phyloP scores from a whole-genome alignment of 768 basidiomycete genomes.

The Suillus occidentalis region DNA sequence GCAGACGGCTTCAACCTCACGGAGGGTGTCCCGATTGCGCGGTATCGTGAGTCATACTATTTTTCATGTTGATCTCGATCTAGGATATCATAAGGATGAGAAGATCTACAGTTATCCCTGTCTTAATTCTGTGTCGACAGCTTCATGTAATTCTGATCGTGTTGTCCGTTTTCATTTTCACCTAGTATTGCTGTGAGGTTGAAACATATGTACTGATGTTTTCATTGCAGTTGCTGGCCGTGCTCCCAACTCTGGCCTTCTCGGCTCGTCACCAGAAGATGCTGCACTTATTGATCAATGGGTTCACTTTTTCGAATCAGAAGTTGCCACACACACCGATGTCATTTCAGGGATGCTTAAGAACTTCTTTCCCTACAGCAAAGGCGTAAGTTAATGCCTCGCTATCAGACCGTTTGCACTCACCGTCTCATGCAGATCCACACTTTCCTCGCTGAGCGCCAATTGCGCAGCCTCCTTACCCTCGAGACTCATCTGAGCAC shows the following conservation, averaged over 20 bases:
- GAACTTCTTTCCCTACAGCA: constrained; percentile 72
- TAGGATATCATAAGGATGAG: constrained; percentile 24
- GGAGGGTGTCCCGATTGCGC: constrained; percentile 80
- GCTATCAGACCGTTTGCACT: constrained; percentile 1
- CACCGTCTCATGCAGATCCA: constrained; percentile 49
- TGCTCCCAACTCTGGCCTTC: constrained; percentile 75
- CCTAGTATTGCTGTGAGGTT: neutral
- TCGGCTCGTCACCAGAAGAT: constrained; percentile 65
- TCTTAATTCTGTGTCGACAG: constrained; percentile 66
- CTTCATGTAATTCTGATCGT: constrained; percentile 16
- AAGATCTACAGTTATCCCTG: constrained; percentile 68
- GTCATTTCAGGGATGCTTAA: constrained; percentile 44
- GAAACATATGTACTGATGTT: constrained; percentile 13
- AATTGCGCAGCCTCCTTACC: constrained; percentile 57
- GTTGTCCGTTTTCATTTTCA: constrained; percentile 1
- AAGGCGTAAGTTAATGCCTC: constrained; percentile 56
- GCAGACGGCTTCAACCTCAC: constrained; percentile 76
- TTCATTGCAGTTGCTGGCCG: constrained; percentile 63
- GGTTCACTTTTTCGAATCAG: constrained; percentile 70
- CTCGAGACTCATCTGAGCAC: constrained; percentile 73
- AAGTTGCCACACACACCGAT: constrained; percentile 45
- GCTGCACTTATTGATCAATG: constrained; percentile 84
- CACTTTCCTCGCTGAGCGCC: constrained; percentile 50
- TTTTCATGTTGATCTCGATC: constrained; percentile 5
- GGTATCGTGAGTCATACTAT: constrained; percentile 61